Conservation (phyloP, 805 yeast genomes). For the Suhomyces sp. region DNA sequence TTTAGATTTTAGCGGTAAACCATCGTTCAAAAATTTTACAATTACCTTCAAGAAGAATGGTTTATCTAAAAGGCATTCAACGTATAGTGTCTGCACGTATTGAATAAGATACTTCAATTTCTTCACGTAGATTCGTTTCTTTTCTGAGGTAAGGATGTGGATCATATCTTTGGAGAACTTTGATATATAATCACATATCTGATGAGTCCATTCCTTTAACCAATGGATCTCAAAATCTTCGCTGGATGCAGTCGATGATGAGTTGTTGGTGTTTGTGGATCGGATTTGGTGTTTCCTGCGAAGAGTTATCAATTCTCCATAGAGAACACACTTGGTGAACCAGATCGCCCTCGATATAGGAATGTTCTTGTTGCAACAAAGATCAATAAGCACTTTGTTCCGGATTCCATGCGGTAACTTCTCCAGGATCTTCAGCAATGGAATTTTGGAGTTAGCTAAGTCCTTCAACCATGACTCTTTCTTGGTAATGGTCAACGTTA, state of each 20-base stretch:
- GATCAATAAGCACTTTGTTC: conserved; percentile 70
- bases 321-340: conserved; percentile 85
- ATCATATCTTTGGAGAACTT: conserved; percentile 46
- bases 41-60: conserved; percentile 63
- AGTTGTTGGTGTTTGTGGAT: conserved; percentile 5
- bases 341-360: conserved; percentile 85
- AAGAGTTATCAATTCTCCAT: conserved; percentile 47
- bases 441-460: conserved; percentile 63
- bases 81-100: conserved; percentile 62
- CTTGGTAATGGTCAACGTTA: conserved; percentile 84
- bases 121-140: conserved; percentile 42
- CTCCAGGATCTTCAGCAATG: conserved; percentile 66
- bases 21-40: conserved; percentile 48
- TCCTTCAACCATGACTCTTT: conserved; percentile 84
- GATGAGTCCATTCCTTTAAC: conserved; percentile 89
- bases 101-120: conserved; percentile 61
- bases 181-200: conserved; percentile 61
- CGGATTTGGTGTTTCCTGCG: conserved; percentile 30
- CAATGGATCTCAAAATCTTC: conserved; percentile 54
- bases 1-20: conserved; percentile 30
- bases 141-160: conserved; percentile 24
- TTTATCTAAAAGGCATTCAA: conserved; percentile 66
- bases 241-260: conserved; percentile 11
- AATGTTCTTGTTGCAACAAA: conserved; percentile 61
- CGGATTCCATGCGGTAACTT: conserved; percentile 90